Percentiles rank a stretch among this genome's conserved stretches.
These are phyloP conservation scores for Acer saccharum DNA, from an alignment of 345 rosid species.

Conservation along the genomic window DNA sequence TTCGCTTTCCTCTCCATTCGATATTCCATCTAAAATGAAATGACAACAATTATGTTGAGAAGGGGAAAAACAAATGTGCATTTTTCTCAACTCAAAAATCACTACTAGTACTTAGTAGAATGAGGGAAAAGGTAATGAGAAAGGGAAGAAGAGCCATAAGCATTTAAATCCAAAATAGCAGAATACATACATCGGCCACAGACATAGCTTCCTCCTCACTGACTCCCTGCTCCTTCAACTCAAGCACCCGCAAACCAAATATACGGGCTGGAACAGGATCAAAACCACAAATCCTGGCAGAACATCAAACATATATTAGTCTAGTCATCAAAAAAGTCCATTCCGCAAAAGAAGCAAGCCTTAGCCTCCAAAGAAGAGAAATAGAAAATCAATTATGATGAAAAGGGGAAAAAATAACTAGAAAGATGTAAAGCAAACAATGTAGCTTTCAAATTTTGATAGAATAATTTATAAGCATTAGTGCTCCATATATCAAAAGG, in stretches of 20 bases:
- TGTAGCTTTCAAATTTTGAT: neutral
- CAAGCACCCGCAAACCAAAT: constrained; percentile 71
- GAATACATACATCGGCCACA: constrained; percentile 65
- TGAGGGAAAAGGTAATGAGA: neutral
- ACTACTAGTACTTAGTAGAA: neutral
- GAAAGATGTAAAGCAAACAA: neutral
- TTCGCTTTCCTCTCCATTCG: constrained; percentile 56
- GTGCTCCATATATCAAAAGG: neutral
- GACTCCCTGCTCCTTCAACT: constrained; percentile 80
- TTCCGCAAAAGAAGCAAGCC: neutral
- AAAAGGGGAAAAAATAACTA: neutral
- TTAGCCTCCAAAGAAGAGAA: neutral
- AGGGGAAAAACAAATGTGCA: neutral
- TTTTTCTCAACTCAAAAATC: constrained; percentile 2
- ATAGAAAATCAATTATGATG: neutral
- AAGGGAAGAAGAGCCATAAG: neutral
- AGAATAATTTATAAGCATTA: neutral
- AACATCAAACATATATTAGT: constrained; percentile 22
- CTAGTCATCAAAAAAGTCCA: neutral
- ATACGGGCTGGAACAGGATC: constrained; percentile 80
- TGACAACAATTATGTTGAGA: neutral
- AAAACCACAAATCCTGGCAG: constrained; percentile 55
- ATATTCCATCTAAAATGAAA: constrained; percentile 64
- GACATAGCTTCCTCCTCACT: constrained; percentile 72
- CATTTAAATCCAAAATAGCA: constrained; percentile 3